Percentiles rank a stretch among this genome's conserved stretches.
phyloP scores from a whole-genome alignment of 1,284 basidiomycete species.

The Sporisorium graminicola region DNA sequence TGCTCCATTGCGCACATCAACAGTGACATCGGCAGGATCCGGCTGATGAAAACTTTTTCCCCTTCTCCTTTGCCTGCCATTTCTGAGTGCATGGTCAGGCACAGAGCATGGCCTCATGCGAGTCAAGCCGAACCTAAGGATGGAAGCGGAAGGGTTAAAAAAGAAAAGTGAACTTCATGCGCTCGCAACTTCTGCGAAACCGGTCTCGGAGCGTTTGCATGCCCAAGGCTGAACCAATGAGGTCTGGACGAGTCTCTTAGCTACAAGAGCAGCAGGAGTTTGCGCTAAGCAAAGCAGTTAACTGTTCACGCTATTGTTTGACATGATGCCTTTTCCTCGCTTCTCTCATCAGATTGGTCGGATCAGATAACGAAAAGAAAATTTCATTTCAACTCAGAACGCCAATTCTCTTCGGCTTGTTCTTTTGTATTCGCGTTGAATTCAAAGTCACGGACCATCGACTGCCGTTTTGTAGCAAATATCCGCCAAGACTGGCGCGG shows the following conservation, averaged over 20 bases:
- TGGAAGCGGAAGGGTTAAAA: too few relatives aligned
- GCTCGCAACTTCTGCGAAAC: neutral
- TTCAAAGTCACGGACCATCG: neutral
- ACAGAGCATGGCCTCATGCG: too few relatives aligned
- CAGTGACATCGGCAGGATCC: neutral
- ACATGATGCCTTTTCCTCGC: neutral
- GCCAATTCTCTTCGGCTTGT: neutral
- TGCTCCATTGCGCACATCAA: neutral
- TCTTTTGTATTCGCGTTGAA: neutral
- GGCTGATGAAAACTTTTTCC: constrained; percentile 1
- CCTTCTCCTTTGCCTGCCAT: neutral
- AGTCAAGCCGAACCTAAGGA: too few relatives aligned
- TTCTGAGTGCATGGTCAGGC: constrained; percentile 3
- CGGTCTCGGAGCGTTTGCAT: too few relatives aligned
- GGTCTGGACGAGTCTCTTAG: neutral
- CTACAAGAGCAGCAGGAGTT: neutral
- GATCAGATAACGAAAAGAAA: constrained; percentile 35
- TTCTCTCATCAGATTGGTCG: constrained; percentile 31
- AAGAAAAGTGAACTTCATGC: constrained; percentile 4
- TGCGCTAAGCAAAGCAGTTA: too few relatives aligned
- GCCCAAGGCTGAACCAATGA: too few relatives aligned
- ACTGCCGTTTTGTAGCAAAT: neutral
- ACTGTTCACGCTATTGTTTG: neutral
- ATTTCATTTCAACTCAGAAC: constrained; percentile 16
- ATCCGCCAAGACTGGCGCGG: constrained; percentile 25